Base-by-base conservation (phyloP, 2,329 filamentous ascomycete species). In the Penicillium glabrum region DNA sequence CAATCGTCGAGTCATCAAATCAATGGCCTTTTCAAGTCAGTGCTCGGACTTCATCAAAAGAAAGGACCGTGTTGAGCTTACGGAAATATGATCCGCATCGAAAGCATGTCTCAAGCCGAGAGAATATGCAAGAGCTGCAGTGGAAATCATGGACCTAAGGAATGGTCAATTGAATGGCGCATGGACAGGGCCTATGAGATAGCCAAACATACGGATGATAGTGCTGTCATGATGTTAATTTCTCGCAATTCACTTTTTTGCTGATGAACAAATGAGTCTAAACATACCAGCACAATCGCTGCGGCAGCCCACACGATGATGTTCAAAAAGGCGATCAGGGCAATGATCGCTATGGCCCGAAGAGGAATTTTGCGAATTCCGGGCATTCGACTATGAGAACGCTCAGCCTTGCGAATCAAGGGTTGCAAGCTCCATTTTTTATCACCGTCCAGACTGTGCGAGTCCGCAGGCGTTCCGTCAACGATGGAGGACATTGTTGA, bases 51-150 rank as follows among this genome's bases (percentile, higher is more conserved):
- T 19, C 8, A 26, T 39, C n/a, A 13, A 39, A 19, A 10, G 8
- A 9, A 7, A 6, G 9, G 4, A 19, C 35, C 7, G 35, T 4
- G 6, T 9, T 19, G 8, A 10, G 56, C 67, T 41, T 73, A 83
- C 80, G 41, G 85, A 86, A 62, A 90, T 90, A 70, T 98, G 95
- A 75, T 98, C 93, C n/a, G 93, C 95, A 69, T 98, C 95, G 45
- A 98, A 85, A n/a, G 93, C 93, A 79, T 98, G 93, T 43, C 93
- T 89, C 13, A 98, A 83, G 3, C 93, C 93, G 11, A 98, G 83
- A 0, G 91, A 91, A 74, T 96, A 98, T 26, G 93, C 88, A 1
- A 98, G 83, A 2, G 93, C 86, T 1, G 92, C 91, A 3, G 92
- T 88, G 2, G 89, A 89, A 49, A 93, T 85, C 60, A 97, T 83